A percentile compares a stretch with the other conserved stretches of the same genome.
phyloP scores from a whole-genome alignment of 2,329 filamentous ascomycete species.

The Colletotrichum navitas region DNA sequence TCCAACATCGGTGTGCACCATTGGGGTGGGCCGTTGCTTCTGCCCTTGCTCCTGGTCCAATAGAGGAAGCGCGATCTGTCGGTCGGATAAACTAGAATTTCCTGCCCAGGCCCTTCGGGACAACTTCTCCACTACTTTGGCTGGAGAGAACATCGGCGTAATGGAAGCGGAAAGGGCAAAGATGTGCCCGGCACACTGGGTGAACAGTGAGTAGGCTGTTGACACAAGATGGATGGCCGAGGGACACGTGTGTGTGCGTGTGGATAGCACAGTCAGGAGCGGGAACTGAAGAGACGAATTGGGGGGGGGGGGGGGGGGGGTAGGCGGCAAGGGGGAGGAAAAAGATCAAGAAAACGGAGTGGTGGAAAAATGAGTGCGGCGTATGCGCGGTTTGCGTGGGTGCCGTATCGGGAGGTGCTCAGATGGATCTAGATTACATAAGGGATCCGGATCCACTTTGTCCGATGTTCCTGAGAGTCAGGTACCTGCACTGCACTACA shows the following conservation, averaged over 20 bases:
- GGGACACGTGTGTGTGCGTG: not conserved
- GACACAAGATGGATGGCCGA: constrained; percentile 17
- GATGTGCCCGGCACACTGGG: constrained; percentile 10
- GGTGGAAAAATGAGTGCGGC: constrained; percentile 10
- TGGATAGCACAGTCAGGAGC: constrained; percentile 7
- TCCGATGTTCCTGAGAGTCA: constrained; percentile 10
- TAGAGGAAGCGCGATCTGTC: constrained; percentile 9
- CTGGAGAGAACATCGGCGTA: not conserved
- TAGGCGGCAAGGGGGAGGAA: not conserved
- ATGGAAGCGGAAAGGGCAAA: constrained; percentile 1
- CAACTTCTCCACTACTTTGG: not conserved
- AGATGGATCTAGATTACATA: constrained; percentile 36
- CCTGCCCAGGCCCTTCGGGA: constrained; percentile 24
- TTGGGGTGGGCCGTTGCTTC: not conserved
- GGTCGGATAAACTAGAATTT: constrained; percentile 12
- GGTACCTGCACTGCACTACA: no score
- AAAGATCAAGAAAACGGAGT: constrained; percentile 17
- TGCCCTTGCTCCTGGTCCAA: not conserved
- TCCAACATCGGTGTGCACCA: not conserved
- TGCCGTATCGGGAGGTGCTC: constrained; percentile 16
- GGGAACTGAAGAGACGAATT: constrained; percentile 3
- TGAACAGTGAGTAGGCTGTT: not conserved
- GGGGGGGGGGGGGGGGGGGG: no score
- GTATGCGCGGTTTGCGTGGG: not conserved
- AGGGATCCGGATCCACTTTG: constrained; percentile 2